Base-by-base conservation (phyloP, 805 yeast genomes). In the Brettanomyces nanus region DNA sequence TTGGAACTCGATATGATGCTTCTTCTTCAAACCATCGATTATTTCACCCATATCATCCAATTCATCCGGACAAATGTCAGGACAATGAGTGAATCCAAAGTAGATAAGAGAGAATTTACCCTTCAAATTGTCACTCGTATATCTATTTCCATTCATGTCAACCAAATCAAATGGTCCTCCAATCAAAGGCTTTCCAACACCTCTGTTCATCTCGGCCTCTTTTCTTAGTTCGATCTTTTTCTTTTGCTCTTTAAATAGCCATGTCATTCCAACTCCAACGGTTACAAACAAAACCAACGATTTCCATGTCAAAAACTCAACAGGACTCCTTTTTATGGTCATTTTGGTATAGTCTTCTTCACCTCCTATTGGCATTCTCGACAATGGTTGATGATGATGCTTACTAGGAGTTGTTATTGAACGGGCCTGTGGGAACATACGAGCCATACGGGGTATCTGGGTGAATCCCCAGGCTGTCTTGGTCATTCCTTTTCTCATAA, bases 11-110 rank as follows among this genome's bases (percentile, higher is more conserved):
- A 81, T 73, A 7, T 71, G 68, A 38, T 75, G 68, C 18, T 61
- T 52, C 31, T 59, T 56, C 53, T 81, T 77, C 53, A 90, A 68
- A 27, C 68, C 71, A 46, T 72, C 75, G 52, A 74, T 66, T 65
- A 82, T 78, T 22, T 77, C 69, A 4, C 95, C 90, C 55, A 92
- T 70, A 55, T 90, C 85, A 58, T 92, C 98, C 42, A 92, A 72
- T 59, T 92, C 98, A 59, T 92, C 98, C 9, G 98, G 98, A 61
- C 98, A 92, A 38, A 92, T 89, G 62, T 92, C 98, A 5, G 98
- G 98, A 63, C 98, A 92, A 62, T 89, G 89, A 4, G 96, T 84
- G 66, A 92, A 92, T 0, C 98, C 98, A 62, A 92, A 92, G 59
- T 92, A 92, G n/a, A 90, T 60, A 33, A 92, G 65, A 9, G 90